Base-by-base conservation (phyloP, 2,329 filamentous ascomycete genomes). In the Gliomastix tumulicola region DNA sequence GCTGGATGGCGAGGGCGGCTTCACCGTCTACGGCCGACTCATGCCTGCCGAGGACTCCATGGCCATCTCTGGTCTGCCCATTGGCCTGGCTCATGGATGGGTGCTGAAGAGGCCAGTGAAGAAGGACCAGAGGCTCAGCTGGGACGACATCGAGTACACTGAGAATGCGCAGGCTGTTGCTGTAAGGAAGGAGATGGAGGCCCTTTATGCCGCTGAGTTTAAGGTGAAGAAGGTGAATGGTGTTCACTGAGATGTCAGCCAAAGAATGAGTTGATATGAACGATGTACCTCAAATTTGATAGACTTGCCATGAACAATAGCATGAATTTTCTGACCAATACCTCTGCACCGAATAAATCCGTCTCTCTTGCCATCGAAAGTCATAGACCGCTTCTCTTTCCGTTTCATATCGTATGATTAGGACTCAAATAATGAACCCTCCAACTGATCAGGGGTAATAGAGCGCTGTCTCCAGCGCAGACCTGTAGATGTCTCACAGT, bases 1-100 rank as follows among this genome's bases (percentile, higher is more conserved):
- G 49, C 53, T 67, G 1, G 65, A 67, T 40, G 62, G 62, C 3
- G 62, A 66, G 42, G 64, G 63, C 13, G 65, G 64, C 3, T 68
- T 60, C 45, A 65, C 62, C 43, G 64, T 65, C 9, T 66, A 64
- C 41, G 64, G 65, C 7, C 62, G 58, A 40, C 49, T 68, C 8
- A 61, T 63, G 56, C 56, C 56, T 3, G 62, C 63, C 0, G 48
- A 54, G 33, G 51, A 54, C 17, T 66, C 61, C 4, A 51, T 68
- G 46, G 48, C 47, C 7, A 64, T 65, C 35, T 53, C 60, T 39
- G 58, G 59, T n/a, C 42, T 68, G 36, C 60, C 60, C 4, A 66
- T 68, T 34, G 60, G 63, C 1, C 46, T 68, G 12, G 64, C 63
- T 3, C 62, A 65, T 41, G 62, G 63, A 3, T 49, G 66, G 15